Evolutionary conservation across 2,329 filamentous ascomycete species (phyloP).

Genomic region (Chlorencoelia australis): DNA sequence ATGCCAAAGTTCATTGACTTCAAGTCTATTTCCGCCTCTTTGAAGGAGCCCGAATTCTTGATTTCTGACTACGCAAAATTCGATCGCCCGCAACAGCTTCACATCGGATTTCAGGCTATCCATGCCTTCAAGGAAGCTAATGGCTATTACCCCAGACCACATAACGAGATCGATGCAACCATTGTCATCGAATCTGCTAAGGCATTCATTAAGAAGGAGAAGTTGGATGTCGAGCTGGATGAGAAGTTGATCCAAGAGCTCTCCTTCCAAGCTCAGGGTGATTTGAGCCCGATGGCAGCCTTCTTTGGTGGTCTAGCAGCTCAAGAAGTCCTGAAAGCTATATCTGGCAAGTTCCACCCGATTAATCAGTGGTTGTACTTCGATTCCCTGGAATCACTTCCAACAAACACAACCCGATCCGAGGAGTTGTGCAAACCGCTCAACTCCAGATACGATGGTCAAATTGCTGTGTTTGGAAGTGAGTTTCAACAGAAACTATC

Average conservation of each 20-base stretch:
- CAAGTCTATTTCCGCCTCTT: constrained; percentile 64
- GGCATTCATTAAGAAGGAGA: constrained; percentile 62
- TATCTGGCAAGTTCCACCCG: constrained; percentile 97
- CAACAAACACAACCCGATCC: constrained; percentile 61
- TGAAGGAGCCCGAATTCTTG: constrained; percentile 81
- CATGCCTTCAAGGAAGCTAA: constrained; percentile 74
- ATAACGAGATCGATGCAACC: constrained; percentile 74
- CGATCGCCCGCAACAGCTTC: constrained; percentile 84
- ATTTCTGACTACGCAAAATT: constrained; percentile 98
- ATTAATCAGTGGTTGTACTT: constrained; percentile 95
- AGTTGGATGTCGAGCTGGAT: constrained; percentile 73
- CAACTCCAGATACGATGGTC: constrained; percentile 85
- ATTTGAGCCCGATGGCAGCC: constrained; percentile 84
- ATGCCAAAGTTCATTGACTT: constrained; percentile 94
- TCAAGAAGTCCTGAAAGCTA: constrained; percentile 91
- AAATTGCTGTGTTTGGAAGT: constrained; percentile 90
- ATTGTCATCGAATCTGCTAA: constrained; percentile 69
- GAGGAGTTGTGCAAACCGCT: constrained; percentile 82
- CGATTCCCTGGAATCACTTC: constrained; percentile 92
- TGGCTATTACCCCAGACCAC: constrained; percentile 66
- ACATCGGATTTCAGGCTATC: constrained; percentile 85
- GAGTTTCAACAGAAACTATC: constrained; percentile 91
- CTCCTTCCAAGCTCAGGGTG: constrained; percentile 86
- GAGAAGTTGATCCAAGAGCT: constrained; percentile 89
- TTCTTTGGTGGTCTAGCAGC: constrained; percentile 91